phyloP scores from a whole-genome alignment of 1,284 basidiomycete genomes.

The Apiotrichum brassicae region DNA sequence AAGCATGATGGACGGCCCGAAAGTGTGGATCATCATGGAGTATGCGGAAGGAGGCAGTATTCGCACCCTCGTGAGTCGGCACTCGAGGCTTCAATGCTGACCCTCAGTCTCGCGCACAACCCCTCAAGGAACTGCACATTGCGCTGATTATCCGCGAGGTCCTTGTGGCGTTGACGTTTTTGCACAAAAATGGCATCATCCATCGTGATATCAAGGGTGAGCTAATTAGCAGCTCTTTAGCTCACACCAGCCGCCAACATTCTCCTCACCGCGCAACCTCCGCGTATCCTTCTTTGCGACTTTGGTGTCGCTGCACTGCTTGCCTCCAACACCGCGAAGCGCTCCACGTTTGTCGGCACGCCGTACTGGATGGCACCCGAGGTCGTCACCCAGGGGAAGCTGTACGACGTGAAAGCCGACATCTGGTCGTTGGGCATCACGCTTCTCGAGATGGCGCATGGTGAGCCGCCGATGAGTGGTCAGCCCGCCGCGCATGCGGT shows the following conservation, averaged over 20 bases:
- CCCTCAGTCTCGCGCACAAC: slow-evolving; percentile 75
- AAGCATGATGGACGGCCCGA: slow-evolving; percentile 86
- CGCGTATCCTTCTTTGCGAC: slow-evolving; percentile 89
- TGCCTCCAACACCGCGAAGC: slow-evolving; percentile 76
- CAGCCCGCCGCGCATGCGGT: slow-evolving; percentile 81
- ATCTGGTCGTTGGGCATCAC: slow-evolving; percentile 96
- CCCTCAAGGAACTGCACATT: slow-evolving; percentile 83
- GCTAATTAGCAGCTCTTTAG: neutral
- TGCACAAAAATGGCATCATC: slow-evolving; percentile 90
- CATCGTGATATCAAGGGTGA: slow-evolving; percentile 85
- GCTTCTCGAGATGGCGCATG: slow-evolving; percentile 80
- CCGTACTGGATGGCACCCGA: slow-evolving; percentile 99
- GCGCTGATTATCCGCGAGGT: slow-evolving; percentile 85
- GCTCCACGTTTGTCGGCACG: slow-evolving; percentile 90
- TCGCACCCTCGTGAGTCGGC: slow-evolving; percentile 60
- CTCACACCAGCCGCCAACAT: slow-evolving; percentile 70
- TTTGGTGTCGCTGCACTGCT: slow-evolving; percentile 95
- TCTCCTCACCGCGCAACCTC: slow-evolving; percentile 69
- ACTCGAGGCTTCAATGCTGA: slow-evolving; percentile 31
- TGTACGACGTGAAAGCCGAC: slow-evolving; percentile 93
- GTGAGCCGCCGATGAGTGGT: slow-evolving; percentile 59
- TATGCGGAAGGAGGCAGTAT: slow-evolving; percentile 94
- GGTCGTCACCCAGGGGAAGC: slow-evolving; percentile 76
- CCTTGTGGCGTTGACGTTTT: slow-evolving; percentile 73
- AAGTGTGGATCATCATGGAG: slow-evolving; percentile 99